phyloP scores from a whole-genome alignment of 139 green algal genomes.

The Chlamydomonas schloesseri region DNA sequence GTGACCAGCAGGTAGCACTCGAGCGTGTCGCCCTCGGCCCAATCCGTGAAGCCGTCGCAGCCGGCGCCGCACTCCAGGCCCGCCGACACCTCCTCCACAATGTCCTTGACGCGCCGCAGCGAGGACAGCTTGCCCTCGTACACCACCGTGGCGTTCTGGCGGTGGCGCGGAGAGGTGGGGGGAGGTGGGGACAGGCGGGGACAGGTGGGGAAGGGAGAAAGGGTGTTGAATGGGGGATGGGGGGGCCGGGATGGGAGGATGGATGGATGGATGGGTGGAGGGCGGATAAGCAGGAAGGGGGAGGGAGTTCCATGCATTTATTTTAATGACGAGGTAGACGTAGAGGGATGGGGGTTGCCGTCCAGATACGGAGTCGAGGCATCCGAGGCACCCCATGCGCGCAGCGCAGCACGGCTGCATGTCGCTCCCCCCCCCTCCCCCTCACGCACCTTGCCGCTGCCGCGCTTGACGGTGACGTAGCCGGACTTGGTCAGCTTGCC shows the following conservation, averaged over 20 bases:
- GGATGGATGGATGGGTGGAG: too few species aligned
- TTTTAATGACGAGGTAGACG: too few species aligned
- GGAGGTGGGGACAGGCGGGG: not conserved
- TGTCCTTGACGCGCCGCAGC: slow-evolving; percentile 93
- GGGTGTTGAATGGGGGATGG: too few species aligned
- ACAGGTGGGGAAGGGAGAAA: not conserved
- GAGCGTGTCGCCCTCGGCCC: slow-evolving; percentile 76
- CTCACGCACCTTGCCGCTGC: slow-evolving; percentile 43
- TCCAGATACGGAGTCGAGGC: too few species aligned
- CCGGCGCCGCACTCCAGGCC: slow-evolving; percentile 90
- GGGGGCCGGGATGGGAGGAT: too few species aligned
- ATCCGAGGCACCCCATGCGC: too few species aligned
- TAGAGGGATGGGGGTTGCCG: too few species aligned
- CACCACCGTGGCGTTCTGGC: slow-evolving; percentile 51
- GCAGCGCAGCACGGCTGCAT: too few species aligned
- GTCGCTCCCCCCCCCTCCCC: too few species aligned
- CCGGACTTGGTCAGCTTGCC: slow-evolving; percentile 62
- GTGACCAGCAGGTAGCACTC: slow-evolving; percentile 61
- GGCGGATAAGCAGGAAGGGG: too few species aligned
- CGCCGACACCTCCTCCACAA: slow-evolving; percentile 87
- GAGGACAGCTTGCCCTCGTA: slow-evolving; percentile 83
- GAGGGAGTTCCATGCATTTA: too few species aligned
- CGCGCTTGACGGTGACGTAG: slow-evolving; percentile 68
- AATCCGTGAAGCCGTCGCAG: slow-evolving; percentile 79
- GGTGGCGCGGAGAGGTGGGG: slow-evolving; percentile 12